Percentiles rank a stretch among this genome's conserved stretches.
Evolutionary conservation across 495 filamentous ascomycete species (phyloP).

Genomic region (Aspergillus cavernicola): DNA sequence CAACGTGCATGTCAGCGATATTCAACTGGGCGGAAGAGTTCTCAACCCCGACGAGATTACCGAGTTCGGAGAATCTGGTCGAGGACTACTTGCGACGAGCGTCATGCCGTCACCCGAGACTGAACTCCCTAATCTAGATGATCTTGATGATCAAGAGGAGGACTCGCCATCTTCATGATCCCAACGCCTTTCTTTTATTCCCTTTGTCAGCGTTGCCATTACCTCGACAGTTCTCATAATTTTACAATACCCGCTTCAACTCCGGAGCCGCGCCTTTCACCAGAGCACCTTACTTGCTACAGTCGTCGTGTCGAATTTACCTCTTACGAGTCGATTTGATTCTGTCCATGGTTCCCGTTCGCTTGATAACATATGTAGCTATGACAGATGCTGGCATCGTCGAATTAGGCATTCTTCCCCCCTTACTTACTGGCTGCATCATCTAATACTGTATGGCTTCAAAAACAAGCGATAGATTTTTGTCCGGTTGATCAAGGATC

Average conservation of each 20-base stretch:
- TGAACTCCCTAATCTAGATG: background rate
- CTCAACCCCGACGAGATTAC: constrained; percentile 62
- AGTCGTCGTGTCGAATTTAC: too few relatives aligned
- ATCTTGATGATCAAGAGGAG: background rate
- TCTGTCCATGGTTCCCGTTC: too few relatives aligned
- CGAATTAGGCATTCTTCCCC: background rate
- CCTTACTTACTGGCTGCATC: background rate
- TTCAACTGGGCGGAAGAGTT: constrained; percentile 80
- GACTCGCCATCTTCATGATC: background rate
- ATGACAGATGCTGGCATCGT: constrained; percentile 12
- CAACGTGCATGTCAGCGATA: constrained; percentile 66
- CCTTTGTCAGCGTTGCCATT: constrained; percentile 3
- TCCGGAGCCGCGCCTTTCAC: background rate
- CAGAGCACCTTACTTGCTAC: background rate
- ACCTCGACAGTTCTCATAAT: too few relatives aligned
- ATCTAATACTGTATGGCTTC: background rate
- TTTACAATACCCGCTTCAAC: background rate
- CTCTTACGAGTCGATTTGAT: too few relatives aligned
- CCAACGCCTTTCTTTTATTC: background rate
- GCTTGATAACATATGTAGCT: background rate
- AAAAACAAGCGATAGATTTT: constrained; percentile 16
- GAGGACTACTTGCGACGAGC: constrained; percentile 23
- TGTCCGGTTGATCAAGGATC: constrained; percentile 1
- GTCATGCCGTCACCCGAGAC: background rate
- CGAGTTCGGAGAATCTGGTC: constrained; percentile 42